Percentiles rank a stretch among this genome's conserved stretches.
Evolutionary conservation across 768 basidiomycete genomes (phyloP).

Genomic region (Termitomyces sp.): DNA sequence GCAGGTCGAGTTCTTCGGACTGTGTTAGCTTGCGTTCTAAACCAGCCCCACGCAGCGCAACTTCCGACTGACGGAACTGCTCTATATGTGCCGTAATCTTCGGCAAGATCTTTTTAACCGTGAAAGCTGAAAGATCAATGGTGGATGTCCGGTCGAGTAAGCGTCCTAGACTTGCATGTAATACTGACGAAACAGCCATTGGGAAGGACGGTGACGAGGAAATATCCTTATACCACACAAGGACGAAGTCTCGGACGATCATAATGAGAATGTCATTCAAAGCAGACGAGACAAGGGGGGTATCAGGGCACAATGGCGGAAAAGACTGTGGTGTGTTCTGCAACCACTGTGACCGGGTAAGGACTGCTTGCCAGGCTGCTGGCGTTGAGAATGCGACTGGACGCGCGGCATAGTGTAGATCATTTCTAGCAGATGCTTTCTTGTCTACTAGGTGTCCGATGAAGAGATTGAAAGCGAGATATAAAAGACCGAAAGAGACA

Average conservation of each 20-base stretch:
- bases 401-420: constrained; percentile 53
- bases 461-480: constrained; percentile 48
- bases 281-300: constrained; percentile 60
- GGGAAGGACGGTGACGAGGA: constrained; percentile 90
- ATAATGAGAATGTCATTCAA: constrained; percentile 79
- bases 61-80: constrained; percentile 85
- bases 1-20: constrained; percentile 84
- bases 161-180: constrained; percentile 61
- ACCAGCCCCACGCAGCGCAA: constrained; percentile 76
- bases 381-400: constrained; percentile 87
- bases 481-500: constrained; percentile 39
- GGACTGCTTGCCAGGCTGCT: constrained; percentile 90
- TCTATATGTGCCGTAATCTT: constrained; percentile 86
- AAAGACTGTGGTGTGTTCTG: constrained; percentile 63
- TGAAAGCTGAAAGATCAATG: constrained; percentile 68
- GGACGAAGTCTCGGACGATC: constrained; percentile 82
- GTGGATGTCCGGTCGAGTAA: constrained; percentile 48
- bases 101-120: constrained; percentile 85
- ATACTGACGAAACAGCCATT: constrained; percentile 67
- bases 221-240: constrained; percentile 83
- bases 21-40: constrained; percentile 80
- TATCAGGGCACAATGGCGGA: constrained; percentile 59
- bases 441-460: constrained; percentile 57
- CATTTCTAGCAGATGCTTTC: constrained; percentile 25
- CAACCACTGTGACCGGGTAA: constrained; percentile 89